Percentiles rank a stretch among this genome's conserved stretches.
Conservation (phyloP, 768 basidiomycete genomes). For the Auriscalpium microsporum region DNA sequence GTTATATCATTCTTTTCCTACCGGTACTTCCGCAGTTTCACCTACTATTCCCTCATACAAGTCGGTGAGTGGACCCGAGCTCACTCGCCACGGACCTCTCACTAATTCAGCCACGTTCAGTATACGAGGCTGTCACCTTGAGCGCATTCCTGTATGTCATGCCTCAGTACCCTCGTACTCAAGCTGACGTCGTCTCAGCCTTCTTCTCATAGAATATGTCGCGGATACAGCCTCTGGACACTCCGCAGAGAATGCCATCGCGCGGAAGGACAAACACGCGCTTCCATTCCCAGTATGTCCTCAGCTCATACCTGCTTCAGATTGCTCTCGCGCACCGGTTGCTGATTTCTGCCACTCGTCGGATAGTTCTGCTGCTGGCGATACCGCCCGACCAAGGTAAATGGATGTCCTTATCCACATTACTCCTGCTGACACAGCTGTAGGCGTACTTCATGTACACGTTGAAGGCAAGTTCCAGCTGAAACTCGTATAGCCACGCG, state of each 20-base stretch:
- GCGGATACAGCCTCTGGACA: conserved; percentile 59
- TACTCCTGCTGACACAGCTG: conserved; percentile 5
- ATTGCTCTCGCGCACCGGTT: background rate
- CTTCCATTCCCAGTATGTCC: conserved; percentile 51
- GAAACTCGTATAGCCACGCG: too few species aligned
- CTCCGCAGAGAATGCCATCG: conserved; percentile 57
- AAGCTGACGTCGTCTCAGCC: conserved; percentile 27
- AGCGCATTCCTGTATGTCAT: conserved; percentile 69
- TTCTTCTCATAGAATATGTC: conserved; percentile 81
- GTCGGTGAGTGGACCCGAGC: conserved; percentile 28
- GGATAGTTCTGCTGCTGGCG: conserved; percentile 71
- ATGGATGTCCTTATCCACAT: background rate
- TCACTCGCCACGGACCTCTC: background rate
- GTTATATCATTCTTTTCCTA: conserved; percentile 83
- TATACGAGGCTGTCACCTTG: conserved; percentile 61
- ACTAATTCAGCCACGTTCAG: background rate
- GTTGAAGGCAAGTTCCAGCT: conserved; percentile 47
- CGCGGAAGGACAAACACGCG: conserved; percentile 67
- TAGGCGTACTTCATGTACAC: conserved; percentile 87
- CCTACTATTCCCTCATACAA: conserved; percentile 48
- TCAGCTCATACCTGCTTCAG: conserved; percentile 22
- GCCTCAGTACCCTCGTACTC: background rate
- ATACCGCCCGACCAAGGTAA: conserved; percentile 72
- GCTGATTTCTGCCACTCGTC: background rate
- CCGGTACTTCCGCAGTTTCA: conserved; percentile 74